Conservation (phyloP, 1,284 basidiomycete genomes). For the Tilletia caries region DNA sequence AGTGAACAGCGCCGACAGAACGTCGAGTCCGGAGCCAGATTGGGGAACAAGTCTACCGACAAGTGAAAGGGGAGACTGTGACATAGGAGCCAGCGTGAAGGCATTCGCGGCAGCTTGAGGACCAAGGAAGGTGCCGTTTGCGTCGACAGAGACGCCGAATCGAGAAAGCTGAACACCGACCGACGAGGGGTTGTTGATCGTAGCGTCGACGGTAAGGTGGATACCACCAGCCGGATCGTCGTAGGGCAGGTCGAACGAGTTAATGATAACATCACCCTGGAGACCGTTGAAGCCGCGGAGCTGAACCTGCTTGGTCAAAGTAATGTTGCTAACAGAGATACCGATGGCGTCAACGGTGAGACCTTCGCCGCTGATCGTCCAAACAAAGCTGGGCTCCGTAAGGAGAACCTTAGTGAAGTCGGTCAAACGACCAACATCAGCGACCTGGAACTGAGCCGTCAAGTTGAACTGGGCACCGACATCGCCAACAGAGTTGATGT, state of each 20-base stretch:
- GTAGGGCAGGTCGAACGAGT: conserved; percentile 69
- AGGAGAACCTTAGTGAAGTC: conserved; percentile 68
- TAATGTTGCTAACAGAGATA: conserved; percentile 61
- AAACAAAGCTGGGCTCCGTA: conserved; percentile 68
- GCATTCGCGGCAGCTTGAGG: conserved; percentile 60
- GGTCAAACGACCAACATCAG: conserved; percentile 64
- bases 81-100: conserved; percentile 63
- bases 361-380: conserved; percentile 70
- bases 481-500: conserved; percentile 58
- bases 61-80: conserved; percentile 63
- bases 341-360: conserved; percentile 60
- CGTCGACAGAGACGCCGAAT: conserved; percentile 65
- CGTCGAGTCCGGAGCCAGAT: conserved; percentile 60
- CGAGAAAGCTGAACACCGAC: conserved; percentile 68
- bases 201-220: conserved; percentile 65
- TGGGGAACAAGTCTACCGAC: conserved; percentile 69
- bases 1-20: conserved; percentile 69
- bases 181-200: conserved; percentile 69
- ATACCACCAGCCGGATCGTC: conserved; percentile 75
- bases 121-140: conserved; percentile 63
- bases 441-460: conserved; percentile 64
- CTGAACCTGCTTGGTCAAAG: conserved; percentile 64
- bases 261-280: conserved; percentile 64
- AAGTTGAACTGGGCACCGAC: conserved; percentile 65
- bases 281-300: conserved; percentile 72